A percentile compares a stretch with the other conserved stretches of the same genome.
Conservation (phyloP, 2,329 filamentous ascomycete genomes). For the Zasmidium angulare region DNA sequence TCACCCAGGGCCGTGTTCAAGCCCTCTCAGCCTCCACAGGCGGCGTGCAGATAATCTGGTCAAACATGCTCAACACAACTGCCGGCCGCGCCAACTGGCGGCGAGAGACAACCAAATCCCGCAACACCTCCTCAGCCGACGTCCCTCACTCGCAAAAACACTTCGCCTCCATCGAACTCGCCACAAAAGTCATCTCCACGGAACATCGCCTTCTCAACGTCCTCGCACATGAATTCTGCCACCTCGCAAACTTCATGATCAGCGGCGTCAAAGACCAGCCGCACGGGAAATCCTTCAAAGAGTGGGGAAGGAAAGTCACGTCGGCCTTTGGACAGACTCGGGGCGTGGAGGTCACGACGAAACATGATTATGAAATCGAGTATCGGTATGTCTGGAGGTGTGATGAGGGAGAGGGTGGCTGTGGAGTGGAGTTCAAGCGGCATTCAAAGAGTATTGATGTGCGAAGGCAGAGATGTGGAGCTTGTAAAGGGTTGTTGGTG, state of each 20-base stretch:
- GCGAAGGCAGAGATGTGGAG: constrained; percentile 68
- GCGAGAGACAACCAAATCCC: constrained; percentile 42
- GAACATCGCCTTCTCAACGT: constrained; percentile 80
- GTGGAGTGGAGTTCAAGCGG: constrained; percentile 71
- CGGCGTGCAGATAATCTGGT: constrained; percentile 71
- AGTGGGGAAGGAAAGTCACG: constrained; percentile 64
- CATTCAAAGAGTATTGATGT: constrained; percentile 85
- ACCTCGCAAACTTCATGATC: constrained; percentile 89
- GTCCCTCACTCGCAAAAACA: constrained; percentile 38
- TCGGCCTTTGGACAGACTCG: constrained; percentile 58
- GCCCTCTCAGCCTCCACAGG: constrained; percentile 63
- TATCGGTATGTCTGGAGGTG: constrained; percentile 93
- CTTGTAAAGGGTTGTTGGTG: constrained; percentile 66
- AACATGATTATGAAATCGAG: constrained; percentile 84
- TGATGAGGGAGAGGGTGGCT: constrained; percentile 47
- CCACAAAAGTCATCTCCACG: constrained; percentile 81
- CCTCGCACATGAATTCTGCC: constrained; percentile 95
- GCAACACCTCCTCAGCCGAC: constrained; percentile 10
- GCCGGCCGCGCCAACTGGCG: constrained; percentile 62
- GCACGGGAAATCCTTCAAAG: constrained; percentile 81
- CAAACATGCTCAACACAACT: constrained; percentile 75
- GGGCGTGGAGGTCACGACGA: constrained; percentile 79
- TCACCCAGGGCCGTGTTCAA: constrained; percentile 62
- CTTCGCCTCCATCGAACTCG: constrained; percentile 79
- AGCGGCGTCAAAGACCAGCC: constrained; percentile 71